Conservation (phyloP, 2,329 filamentous ascomycete species). For the Didymella lethalis region DNA sequence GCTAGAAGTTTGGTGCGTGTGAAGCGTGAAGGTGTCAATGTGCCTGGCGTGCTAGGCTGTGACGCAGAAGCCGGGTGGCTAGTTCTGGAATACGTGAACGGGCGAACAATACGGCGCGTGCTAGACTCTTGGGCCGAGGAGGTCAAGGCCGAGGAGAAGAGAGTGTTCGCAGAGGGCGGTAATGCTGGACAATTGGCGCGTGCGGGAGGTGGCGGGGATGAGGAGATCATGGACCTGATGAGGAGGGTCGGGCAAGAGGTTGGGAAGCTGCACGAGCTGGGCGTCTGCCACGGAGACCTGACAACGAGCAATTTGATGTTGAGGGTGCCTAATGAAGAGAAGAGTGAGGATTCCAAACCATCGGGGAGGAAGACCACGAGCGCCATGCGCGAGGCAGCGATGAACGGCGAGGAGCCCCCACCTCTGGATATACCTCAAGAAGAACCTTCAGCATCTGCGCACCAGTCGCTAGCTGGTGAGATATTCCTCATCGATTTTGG, state of each 20-base stretch:
- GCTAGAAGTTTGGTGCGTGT: slow-evolving; percentile 84
- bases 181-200: slow-evolving; percentile 7
- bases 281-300: slow-evolving; percentile 91
- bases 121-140: slow-evolving; percentile 71
- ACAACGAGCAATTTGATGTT: slow-evolving; percentile 98
- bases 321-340: slow-evolving; percentile 17
- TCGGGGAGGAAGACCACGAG: slow-evolving; percentile 33
- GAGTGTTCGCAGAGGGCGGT: slow-evolving; percentile 9
- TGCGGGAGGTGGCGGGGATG: slow-evolving; percentile 33
- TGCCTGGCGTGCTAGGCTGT: slow-evolving; percentile 79
- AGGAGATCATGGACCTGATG: slow-evolving; percentile 64
- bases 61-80: slow-evolving; percentile 71
- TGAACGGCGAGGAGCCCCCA: slow-evolving; percentile 25
- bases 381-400: slow-evolving; percentile 36
- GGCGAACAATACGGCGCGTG: slow-evolving; percentile 71
- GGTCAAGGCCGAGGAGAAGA: slow-evolving; percentile 25
- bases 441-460: slow-evolving; percentile 5
- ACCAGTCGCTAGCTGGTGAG: slow-evolving; percentile 62
- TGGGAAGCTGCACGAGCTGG: slow-evolving; percentile 79
- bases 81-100: slow-evolving; percentile 58
- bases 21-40: slow-evolving; percentile 77
- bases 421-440: slow-evolving; percentile 8
- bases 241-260: slow-evolving; percentile 73
- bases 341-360: neutral
- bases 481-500: slow-evolving; percentile 95